phyloP scores from a whole-genome alignment of 2,329 filamentous ascomycete species.

The Mycosphaerella arachidis region DNA sequence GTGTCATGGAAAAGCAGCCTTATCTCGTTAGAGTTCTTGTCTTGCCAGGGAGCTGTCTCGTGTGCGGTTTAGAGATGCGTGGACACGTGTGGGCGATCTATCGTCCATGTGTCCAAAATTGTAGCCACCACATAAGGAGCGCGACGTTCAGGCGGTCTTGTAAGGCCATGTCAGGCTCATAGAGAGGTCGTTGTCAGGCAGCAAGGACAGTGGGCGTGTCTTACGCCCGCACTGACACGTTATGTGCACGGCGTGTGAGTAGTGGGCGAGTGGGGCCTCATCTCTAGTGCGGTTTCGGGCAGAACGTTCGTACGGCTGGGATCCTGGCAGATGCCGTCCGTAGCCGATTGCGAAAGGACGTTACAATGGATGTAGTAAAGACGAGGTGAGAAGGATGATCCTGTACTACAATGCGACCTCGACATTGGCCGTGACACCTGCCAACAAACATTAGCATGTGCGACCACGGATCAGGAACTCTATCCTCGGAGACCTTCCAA shows the following conservation, averaged over 20 bases:
- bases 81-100: too few species aligned
- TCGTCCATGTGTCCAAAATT: too few species aligned
- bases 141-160: too few species aligned
- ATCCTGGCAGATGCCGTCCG: not conserved
- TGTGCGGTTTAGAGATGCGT: not conserved
- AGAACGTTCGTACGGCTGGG: not conserved
- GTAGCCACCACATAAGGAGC: too few species aligned
- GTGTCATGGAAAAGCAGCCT: not conserved
- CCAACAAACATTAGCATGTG: not conserved
- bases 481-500: not conserved
- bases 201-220: too few species aligned
- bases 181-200: too few species aligned
- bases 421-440: not conserved
- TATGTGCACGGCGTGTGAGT: too few species aligned
- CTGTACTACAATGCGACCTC: not conserved
- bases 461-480: too few species aligned
- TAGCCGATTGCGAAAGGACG: not conserved
- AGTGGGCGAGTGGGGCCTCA: too few species aligned
- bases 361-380: too few species aligned
- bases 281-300: not conserved
- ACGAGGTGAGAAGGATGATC: not conserved
- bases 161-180: too few species aligned
- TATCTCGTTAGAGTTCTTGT: not conserved
- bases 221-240: too few species aligned
- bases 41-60: not conserved